Base-by-base conservation (phyloP, 2,329 filamentous ascomycete genomes). In the Phoma sp. region DNA sequence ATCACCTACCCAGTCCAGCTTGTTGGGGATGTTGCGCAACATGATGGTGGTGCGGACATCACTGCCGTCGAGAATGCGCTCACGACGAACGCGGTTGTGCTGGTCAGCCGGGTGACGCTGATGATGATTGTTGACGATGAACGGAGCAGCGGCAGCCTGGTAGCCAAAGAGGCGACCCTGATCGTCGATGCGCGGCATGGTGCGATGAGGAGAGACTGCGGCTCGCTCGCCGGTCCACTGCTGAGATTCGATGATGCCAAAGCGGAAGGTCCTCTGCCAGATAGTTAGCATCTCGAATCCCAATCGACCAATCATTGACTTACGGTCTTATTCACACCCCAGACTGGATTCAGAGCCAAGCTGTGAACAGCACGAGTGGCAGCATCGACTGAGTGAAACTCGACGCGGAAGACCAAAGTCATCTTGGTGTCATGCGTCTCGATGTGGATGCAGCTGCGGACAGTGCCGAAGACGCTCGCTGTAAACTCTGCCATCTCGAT, bases 11-110 rank as follows among this genome's bases (percentile, higher is more conserved):
- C 59, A 79, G 86, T 65, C 91, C 86, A 96, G 87, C 66, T 93
- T 91, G 77, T 96, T 96, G 1, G 93, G 93, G 40, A 97, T 93
- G 72, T 98, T 97, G 35, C 93, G 88, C 29, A 97, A 77, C 93
- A 98, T 97, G 61, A 98, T 90, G 0, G 79, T 81, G 2, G 79
- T 81, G 52, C 80, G 79, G n/a, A 80, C 75, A 59, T 82, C 79
- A 4, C 61, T 57, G n/a, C 79, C 79, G n/a, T 69, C 62, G 13
- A 66, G 47, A 50, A 81, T 78, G 33, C 68, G 68, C 23, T 69
- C 57, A 2, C 73, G 52, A 7, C 69, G 63, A 37, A 81, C 75
- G 33, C 65, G 66, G 59, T 80, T 78, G 50, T 74, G 68, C 45
- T 68, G 64, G 32, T 72, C 69, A 7, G 61, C 56, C 6, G 63